Evolutionary conservation across 768 basidiomycete species (phyloP).

Genomic region (Artomyces pyxidatus): DNA sequence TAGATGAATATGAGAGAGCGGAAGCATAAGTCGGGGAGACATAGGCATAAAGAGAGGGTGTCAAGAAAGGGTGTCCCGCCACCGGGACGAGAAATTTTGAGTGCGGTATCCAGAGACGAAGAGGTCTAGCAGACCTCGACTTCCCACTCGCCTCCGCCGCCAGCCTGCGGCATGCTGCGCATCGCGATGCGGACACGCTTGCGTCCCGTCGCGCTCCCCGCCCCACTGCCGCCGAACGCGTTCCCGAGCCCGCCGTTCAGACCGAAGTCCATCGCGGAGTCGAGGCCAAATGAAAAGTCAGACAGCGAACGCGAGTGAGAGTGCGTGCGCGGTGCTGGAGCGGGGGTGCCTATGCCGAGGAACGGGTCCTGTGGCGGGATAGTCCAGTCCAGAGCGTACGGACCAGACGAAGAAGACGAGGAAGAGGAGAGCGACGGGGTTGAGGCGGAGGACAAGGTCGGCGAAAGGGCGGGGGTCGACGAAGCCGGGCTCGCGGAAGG

Average conservation of each 20-base stretch:
- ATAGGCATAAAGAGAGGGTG: neutral
- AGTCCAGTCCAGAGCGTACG: slow-evolving; percentile 25
- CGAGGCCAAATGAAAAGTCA: slow-evolving; percentile 29
- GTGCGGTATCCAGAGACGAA: too few species aligned
- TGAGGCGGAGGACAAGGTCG: slow-evolving; percentile 11
- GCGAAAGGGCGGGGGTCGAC: slow-evolving; percentile 19
- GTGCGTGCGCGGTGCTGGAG: neutral
- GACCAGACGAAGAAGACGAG: slow-evolving; percentile 24
- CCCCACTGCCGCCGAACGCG: slow-evolving; percentile 22
- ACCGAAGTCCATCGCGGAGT: slow-evolving; percentile 25
- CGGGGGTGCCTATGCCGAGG: slow-evolving; percentile 40
- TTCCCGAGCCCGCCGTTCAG: slow-evolving; percentile 30
- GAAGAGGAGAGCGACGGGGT: slow-evolving; percentile 31
- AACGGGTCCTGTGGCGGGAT: slow-evolving; percentile 40
- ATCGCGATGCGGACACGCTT: slow-evolving; percentile 55
- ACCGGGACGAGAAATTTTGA: neutral
- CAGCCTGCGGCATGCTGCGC: slow-evolving; percentile 52
- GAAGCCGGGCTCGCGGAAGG: slow-evolving; percentile 30
- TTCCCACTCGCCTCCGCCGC: slow-evolving; percentile 72
- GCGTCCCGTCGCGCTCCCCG: slow-evolving; percentile 33
- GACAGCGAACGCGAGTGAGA: slow-evolving; percentile 16
- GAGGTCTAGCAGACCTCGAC: slow-evolving; percentile 53
- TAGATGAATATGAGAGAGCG: neutral
- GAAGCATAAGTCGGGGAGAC: neutral
- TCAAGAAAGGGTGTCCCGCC: neutral